A percentile compares a stretch with the other conserved stretches of the same genome.
Evolutionary conservation across 257 asterid genomes (phyloP).

Genomic region (Fraxinus quadrangulata): DNA sequence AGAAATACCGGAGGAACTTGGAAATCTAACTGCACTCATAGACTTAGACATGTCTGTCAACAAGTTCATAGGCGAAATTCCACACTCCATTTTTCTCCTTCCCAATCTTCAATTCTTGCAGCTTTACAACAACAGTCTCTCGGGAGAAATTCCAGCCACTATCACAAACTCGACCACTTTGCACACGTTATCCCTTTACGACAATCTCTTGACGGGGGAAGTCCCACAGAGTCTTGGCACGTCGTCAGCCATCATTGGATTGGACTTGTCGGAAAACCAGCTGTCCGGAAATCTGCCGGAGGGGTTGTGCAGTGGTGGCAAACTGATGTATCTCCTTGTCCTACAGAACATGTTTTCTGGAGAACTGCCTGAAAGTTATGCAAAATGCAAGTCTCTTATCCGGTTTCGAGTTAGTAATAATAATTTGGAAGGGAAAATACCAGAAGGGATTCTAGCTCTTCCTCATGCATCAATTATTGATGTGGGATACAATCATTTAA

Average conservation of each 20-base stretch:
- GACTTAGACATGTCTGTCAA: conserved; percentile 83
- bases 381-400: conserved; percentile 59
- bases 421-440: conserved; percentile 60
- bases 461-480: conserved; percentile 77
- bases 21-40: conserved; percentile 56
- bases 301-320: conserved; percentile 69
- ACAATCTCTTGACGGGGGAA: conserved; percentile 65
- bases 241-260: conserved; percentile 51
- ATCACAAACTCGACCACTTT: conserved; percentile 65
- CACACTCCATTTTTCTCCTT: conserved; percentile 63
- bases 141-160: conserved; percentile 64
- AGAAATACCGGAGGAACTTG: conserved; percentile 71
- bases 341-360: conserved; percentile 72
- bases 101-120: conserved; percentile 68
- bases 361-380: conserved; percentile 59
- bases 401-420: conserved; percentile 79
- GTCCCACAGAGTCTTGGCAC: conserved; percentile 68
- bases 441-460: conserved; percentile 65
- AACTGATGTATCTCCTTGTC: conserved; percentile 63
- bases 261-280: conserved; percentile 82
- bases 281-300: conserved; percentile 71
- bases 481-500: conserved; percentile 51
- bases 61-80: conserved; percentile 55
- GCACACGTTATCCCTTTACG: conserved; percentile 68
- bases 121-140: conserved; percentile 68